Conservation (phyloP, 208 protist genomes). For the Trypanosoma platydactyli region DNA sequence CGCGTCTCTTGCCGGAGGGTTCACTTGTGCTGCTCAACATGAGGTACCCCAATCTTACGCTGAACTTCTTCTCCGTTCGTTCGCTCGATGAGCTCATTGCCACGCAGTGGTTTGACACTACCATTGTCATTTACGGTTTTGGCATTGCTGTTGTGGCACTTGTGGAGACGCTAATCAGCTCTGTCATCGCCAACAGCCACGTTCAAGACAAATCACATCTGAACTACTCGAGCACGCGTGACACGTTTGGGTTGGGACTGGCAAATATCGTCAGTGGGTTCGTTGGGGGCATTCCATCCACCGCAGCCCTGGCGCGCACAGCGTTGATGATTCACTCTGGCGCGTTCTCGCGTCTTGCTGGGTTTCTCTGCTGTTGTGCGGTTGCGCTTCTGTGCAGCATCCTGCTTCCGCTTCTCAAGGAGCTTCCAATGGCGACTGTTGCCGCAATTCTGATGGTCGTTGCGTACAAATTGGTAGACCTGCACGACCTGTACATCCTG, state of each 20-base stretch:
- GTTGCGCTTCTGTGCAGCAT: conserved; percentile 28
- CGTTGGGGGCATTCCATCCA: conserved; percentile 32
- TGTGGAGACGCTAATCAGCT: conserved; percentile 36
- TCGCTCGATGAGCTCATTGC: conserved; percentile 10
- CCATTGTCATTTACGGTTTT: conserved; percentile 34
- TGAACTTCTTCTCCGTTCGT: conserved; percentile 27
- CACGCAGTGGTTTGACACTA: conserved; percentile 14
- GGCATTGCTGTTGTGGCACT: conserved; percentile 31
- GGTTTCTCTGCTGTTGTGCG: conserved; percentile 13
- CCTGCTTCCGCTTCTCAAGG: conserved; percentile 28
- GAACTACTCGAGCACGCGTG: conserved; percentile 33
- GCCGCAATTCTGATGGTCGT: conserved; percentile 39
- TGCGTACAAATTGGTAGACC: conserved; percentile 34
- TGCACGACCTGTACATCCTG: conserved; percentile 28
- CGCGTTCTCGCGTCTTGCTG: conserved; percentile 27
- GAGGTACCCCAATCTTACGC: conserved; percentile 30
- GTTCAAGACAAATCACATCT: conserved; percentile 31
- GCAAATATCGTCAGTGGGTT: conserved; percentile 31
- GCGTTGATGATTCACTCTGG: conserved; percentile 31
- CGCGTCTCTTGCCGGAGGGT: conserved; percentile 14
- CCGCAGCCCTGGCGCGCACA: conserved; percentile 31
- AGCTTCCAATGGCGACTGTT: conserved; percentile 34
- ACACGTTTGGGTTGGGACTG: conserved; percentile 33
- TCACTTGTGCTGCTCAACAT: conserved; percentile 24
- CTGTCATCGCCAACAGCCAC: conserved; percentile 34